phyloP scores from a whole-genome alignment of 257 asterid genomes.

The Solanum rostratum region DNA sequence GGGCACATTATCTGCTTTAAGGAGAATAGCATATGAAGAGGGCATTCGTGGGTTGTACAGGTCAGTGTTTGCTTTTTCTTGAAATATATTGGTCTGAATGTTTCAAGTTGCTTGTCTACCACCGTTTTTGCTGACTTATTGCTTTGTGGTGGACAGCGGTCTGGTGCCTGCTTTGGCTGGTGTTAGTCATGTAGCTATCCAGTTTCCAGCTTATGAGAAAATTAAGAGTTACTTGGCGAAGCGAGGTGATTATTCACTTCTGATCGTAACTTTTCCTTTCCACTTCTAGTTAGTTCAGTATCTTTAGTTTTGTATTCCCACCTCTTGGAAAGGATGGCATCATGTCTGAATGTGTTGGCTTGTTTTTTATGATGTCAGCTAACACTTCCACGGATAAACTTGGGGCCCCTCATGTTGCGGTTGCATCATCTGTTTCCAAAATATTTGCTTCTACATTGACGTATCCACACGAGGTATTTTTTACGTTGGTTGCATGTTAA shows the following conservation, averaged over 20 bases:
- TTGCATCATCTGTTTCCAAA: slow-evolving; percentile 90
- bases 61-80: slow-evolving; percentile 20
- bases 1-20: slow-evolving; percentile 70
- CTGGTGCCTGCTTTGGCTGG: slow-evolving; percentile 98
- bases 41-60: slow-evolving; percentile 90
- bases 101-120: background rate
- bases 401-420: slow-evolving; percentile 65
- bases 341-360: slow-evolving; percentile 1
- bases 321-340: slow-evolving; percentile 1
- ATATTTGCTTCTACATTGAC: slow-evolving; percentile 90
- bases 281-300: background rate
- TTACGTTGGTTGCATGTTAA: background rate
- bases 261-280: background rate
- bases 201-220: slow-evolving; percentile 84
- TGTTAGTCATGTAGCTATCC: slow-evolving; percentile 86
- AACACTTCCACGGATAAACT: slow-evolving; percentile 65
- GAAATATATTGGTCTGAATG: background rate
- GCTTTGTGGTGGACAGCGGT: slow-evolving; percentile 53
- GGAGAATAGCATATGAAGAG: slow-evolving; percentile 76
- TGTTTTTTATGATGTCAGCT: slow-evolving; percentile 28
- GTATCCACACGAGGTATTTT: slow-evolving; percentile 82
- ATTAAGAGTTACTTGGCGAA: slow-evolving; percentile 69
- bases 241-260: slow-evolving; percentile 27
- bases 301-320: background rate
- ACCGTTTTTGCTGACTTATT: background rate